Base-by-base conservation (phyloP, 1,284 basidiomycete genomes). In the Coniophora puteana region DNA sequence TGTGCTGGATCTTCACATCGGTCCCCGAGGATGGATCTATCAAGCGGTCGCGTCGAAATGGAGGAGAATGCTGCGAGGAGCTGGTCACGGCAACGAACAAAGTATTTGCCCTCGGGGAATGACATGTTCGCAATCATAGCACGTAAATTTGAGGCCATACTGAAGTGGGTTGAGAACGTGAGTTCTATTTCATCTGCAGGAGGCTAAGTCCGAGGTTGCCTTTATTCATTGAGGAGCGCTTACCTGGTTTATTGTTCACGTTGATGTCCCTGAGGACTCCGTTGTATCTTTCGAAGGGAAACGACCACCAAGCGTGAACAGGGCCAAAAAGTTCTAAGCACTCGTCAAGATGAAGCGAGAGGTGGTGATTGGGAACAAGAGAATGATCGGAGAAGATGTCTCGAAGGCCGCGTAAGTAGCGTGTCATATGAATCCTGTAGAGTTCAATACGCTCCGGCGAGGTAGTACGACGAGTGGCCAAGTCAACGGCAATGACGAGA, bases 271-370 rank as follows among this genome's bases (percentile, higher is more conserved):
- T 45, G 11, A 59, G 36, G 8, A 40, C 41, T 4, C 55, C 53
- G 13, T 52, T 57, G 5, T 48, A 11, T 13, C 44, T 12, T 29
- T 57, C 52, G n/a, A 52, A 50, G 10, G 55, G 51, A 43, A 49
- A 58, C 5, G 38, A 42, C 52, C 56, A 55, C 53, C 53, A 57
- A 5, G 31, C 43, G 36, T 53, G 47, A 18, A 49, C 44, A 14
- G 54, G 55, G 8, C 54, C 53, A 30, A 48, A 55, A 14, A 32
- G 25, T 4, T 25, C 12, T 14, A 56, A 35, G 25, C 45, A 51
- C 13, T 53, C 49, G 6, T 32, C 36, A 16, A 54, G 22, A 30
- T 54, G 51, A 14, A 54, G 36, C 1, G 51, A 28, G 12, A 37
- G 20, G 28, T 54, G 51, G 28, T 54, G 49, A 35, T 47, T 51